Evolutionary conservation across 2,329 filamentous ascomycete genomes (phyloP).

Genomic region (Verticillium nubilum): DNA sequence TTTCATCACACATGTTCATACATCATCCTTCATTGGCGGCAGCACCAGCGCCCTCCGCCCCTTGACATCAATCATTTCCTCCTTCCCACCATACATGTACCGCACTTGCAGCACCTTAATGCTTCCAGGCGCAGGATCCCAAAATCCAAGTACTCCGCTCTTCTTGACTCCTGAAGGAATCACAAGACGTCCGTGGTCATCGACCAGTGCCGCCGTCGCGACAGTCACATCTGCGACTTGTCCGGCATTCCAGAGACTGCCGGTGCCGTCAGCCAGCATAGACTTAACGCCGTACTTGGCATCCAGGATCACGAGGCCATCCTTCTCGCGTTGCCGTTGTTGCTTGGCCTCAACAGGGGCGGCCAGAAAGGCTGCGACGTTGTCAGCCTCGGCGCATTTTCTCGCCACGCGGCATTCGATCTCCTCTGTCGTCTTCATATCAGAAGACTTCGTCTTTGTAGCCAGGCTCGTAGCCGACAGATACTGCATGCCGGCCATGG

Average conservation of each 20-base stretch:
- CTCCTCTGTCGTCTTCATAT: conserved; percentile 2
- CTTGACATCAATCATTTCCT: conserved; percentile 27
- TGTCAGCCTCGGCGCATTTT: conserved; percentile 37
- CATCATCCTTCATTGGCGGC: conserved; percentile 5
- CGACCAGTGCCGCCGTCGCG: conserved; percentile 39
- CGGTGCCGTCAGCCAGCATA: conserved; percentile 15
- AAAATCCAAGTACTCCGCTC: conserved; percentile 41
- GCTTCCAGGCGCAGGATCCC: conserved; percentile 39
- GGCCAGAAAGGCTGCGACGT: conserved; percentile 35
- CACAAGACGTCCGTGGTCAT: conserved; percentile 25
- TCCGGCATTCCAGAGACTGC: conserved; percentile 24
- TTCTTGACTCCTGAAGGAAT: conserved; percentile 37
- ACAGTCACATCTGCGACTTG: conserved; percentile 46
- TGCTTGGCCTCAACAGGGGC: conserved; percentile 32
- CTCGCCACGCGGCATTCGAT: conserved; percentile 22
- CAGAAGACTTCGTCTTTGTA: background rate
- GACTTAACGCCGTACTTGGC: conserved; percentile 39
- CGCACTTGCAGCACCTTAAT: conserved; percentile 40
- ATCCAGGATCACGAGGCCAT: conserved; percentile 41
- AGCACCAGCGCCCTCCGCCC: conserved; percentile 26
- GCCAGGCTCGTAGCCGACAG: conserved; percentile 13
- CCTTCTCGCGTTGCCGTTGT: conserved; percentile 24
- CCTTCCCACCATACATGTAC: conserved; percentile 33
- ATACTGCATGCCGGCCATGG: conserved; percentile 31
- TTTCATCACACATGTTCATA: background rate